Conservation (phyloP, 371 early-diverging fungal species). For the Lichtheimia corymbifera region DNA sequence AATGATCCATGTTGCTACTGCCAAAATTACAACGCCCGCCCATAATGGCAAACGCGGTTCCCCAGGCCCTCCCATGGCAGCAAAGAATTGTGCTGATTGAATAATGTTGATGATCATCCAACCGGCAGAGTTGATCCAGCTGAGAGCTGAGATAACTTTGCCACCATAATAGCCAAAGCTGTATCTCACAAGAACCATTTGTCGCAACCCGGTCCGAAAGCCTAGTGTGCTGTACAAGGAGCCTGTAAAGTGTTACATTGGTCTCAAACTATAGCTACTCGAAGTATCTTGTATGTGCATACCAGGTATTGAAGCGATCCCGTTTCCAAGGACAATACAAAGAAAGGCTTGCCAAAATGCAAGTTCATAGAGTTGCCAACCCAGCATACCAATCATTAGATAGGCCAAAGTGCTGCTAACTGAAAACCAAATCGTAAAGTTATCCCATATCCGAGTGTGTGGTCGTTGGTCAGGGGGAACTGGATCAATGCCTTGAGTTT, state of each 20-base stretch:
- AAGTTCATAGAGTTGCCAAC: conserved; percentile 8
- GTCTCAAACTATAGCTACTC: not conserved
- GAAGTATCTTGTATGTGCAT: not conserved
- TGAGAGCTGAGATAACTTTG: conserved; percentile 4
- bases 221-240: conserved; percentile 15
- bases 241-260: not conserved
- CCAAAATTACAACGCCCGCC: conserved; percentile 1
- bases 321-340: conserved; percentile 11
- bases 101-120: conserved; percentile 8
- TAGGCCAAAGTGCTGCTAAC: conserved; percentile 9
- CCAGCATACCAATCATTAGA: conserved; percentile 10
- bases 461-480: conserved; percentile 13
- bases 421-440: conserved; percentile 19
- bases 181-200: conserved; percentile 14
- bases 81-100: conserved; percentile 3
- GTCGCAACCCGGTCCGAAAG: conserved; percentile 12
- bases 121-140: conserved; percentile 2
- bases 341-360: conserved; percentile 11
- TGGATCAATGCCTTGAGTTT: conserved; percentile 14
- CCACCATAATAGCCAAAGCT: conserved; percentile 13
- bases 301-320: conserved; percentile 6
- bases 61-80: not conserved
- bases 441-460: conserved; percentile 15
- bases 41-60: not conserved
- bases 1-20: conserved; percentile 17